Percentiles rank a stretch among this genome's conserved stretches.
Conservation (phyloP, 495 filamentous ascomycete genomes). For the Niebla homalea region DNA sequence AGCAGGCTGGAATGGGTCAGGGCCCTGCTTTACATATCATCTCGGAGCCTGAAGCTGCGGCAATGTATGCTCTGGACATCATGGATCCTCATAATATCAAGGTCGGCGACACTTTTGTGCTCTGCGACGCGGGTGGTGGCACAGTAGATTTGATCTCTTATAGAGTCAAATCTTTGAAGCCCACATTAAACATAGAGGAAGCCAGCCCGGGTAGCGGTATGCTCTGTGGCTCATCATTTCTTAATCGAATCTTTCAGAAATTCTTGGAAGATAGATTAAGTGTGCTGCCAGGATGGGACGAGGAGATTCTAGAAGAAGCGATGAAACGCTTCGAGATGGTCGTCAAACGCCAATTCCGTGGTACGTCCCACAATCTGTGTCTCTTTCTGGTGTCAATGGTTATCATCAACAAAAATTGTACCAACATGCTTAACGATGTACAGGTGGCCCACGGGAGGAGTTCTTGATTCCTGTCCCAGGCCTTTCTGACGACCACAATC, state of each 20-base stretch:
- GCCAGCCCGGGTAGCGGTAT: slow-evolving; percentile 52
- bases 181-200: slow-evolving; percentile 43
- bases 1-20: slow-evolving; percentile 52
- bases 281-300: slow-evolving; percentile 41
- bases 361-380: slow-evolving; percentile 7
- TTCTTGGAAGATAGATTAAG: slow-evolving; percentile 48
- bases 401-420: not conserved
- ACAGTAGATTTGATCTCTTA: slow-evolving; percentile 57
- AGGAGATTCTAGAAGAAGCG: slow-evolving; percentile 42
- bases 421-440: not conserved
- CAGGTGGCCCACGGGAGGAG: not conserved
- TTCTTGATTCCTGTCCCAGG: slow-evolving; percentile 7
- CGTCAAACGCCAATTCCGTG: slow-evolving; percentile 11
- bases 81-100: slow-evolving; percentile 50
- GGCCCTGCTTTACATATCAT: slow-evolving; percentile 50
- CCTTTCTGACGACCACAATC: slow-evolving; percentile 27
- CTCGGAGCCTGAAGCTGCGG: slow-evolving; percentile 64
- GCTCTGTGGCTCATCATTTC: slow-evolving; percentile 54
- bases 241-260: slow-evolving; percentile 58
- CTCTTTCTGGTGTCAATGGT: no score
- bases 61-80: slow-evolving; percentile 55
- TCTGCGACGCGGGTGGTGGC: slow-evolving; percentile 69
- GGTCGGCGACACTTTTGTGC: slow-evolving; percentile 56
- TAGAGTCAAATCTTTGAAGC: slow-evolving; percentile 21
- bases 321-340: slow-evolving; percentile 13